Percentiles rank a stretch among this genome's conserved stretches.
These are phyloP conservation scores for Carex cristatella DNA, from an alignment of 176 grass and related monocot genomes.

Conservation along the genomic window DNA sequence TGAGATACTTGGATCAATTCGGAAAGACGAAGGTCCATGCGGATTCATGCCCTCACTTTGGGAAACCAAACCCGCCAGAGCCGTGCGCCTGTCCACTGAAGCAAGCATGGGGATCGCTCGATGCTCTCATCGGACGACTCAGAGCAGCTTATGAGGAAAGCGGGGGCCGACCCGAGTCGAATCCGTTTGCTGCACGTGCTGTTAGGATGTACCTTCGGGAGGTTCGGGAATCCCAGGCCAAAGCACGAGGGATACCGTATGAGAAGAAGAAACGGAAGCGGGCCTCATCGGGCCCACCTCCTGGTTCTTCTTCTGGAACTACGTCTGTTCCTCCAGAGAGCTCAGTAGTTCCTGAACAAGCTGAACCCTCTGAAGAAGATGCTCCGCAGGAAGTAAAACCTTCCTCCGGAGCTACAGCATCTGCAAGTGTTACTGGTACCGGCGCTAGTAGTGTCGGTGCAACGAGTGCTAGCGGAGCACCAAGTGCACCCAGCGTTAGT, in stretches of 20 bases:
- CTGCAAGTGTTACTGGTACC: constrained; percentile 7
- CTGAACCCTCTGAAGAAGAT: constrained; percentile 27
- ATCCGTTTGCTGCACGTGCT: constrained; percentile 64
- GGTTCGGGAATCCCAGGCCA: constrained; percentile 70
- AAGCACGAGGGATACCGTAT: constrained; percentile 75
- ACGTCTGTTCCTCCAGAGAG: constrained; percentile 19
- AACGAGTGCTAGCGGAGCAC: not conserved
- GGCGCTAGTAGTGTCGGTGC: not conserved
- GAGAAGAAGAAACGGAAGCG: constrained; percentile 92
- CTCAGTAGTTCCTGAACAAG: constrained; percentile 11
- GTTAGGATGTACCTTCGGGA: constrained; percentile 80
- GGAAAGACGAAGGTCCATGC: constrained; percentile 92
- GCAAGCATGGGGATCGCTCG: constrained; percentile 91
- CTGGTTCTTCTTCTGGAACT: not conserved
- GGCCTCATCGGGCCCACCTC: not conserved
- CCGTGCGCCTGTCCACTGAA: constrained; percentile 59
- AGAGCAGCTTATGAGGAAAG: constrained; percentile 89
- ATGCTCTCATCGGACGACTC: constrained; percentile 84
- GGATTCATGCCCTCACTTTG: constrained; percentile 68
- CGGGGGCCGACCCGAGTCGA: constrained; percentile 67
- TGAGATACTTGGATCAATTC: constrained; percentile 84
- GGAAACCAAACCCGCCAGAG: constrained; percentile 49
- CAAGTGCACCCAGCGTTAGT: not conserved
- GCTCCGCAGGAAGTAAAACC: constrained; percentile 31
- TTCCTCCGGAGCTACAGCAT: constrained; percentile 7